phyloP scores from a whole-genome alignment of 768 basidiomycete species.

The Nidula microcarpa region DNA sequence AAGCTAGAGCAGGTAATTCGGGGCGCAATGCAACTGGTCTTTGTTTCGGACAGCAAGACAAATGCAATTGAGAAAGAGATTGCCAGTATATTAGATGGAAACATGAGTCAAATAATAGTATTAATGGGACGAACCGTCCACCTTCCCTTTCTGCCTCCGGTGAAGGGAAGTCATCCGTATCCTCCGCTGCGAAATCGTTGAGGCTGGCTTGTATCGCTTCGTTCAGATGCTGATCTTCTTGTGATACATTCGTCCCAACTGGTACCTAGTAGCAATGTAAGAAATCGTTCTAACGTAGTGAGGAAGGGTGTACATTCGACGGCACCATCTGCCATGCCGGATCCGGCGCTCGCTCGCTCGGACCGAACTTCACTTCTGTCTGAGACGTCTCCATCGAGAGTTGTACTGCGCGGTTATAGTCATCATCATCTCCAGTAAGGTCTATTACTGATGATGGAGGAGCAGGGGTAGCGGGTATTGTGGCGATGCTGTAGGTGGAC shows the following conservation, averaged over 20 bases:
- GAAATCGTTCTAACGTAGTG: conserved; percentile 1
- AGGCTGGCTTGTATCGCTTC: conserved; percentile 74
- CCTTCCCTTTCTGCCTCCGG: conserved; percentile 53
- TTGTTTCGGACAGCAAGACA: neutral
- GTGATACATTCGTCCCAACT: conserved; percentile 32
- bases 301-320: conserved; percentile 46
- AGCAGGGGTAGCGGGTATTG: conserved; percentile 14
- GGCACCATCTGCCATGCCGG: conserved; percentile 70
- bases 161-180: conserved; percentile 46
- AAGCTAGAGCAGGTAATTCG: conserved; percentile 42
- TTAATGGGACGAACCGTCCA: conserved; percentile 43
- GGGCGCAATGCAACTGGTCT: conserved; percentile 76
- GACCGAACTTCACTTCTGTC: conserved; percentile 44
- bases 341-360: conserved; percentile 59
- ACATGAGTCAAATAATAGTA: neutral
- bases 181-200: conserved; percentile 48
- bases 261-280: conserved; percentile 5
- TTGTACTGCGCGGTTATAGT: conserved; percentile 46
- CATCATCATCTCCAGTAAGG: conserved; percentile 58
- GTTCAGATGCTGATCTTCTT: conserved; percentile 61
- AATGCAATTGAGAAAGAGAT: neutral
- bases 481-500: neutral
- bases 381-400: conserved; percentile 47
- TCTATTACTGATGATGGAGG: conserved; percentile 46
- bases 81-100: neutral